A percentile compares a stretch with the other conserved stretches of the same genome.
phyloP scores from a whole-genome alignment of 371 early-diverging fungal species.

The Thermomucor indicae-seudaticae region DNA sequence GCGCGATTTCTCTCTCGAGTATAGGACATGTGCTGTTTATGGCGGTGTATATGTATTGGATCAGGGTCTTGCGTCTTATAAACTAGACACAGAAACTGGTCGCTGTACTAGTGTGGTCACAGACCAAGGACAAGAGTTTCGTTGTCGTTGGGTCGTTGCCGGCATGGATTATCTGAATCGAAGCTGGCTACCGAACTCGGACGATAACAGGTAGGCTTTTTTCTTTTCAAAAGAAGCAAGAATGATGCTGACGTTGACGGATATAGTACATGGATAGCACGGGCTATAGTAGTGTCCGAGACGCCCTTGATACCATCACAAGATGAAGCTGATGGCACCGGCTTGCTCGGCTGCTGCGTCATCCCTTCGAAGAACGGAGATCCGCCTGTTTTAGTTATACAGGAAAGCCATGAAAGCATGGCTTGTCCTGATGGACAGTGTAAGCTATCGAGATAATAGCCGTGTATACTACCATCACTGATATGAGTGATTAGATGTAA shows the following conservation, averaged over 20 bases:
- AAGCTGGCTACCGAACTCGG: slow-evolving; percentile 27
- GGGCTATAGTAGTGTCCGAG: slow-evolving; percentile 50
- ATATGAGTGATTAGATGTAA: slow-evolving; percentile 11
- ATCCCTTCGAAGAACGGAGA: slow-evolving; percentile 53
- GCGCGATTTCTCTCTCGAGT: neutral
- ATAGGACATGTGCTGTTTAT: slow-evolving; percentile 80
- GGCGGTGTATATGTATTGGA: slow-evolving; percentile 86
- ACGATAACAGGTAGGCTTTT: slow-evolving; percentile 18
- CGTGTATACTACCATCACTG: neutral
- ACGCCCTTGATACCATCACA: slow-evolving; percentile 32
- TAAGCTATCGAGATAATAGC: slow-evolving; percentile 24
- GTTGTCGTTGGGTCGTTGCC: slow-evolving; percentile 43
- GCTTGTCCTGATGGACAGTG: slow-evolving; percentile 61
- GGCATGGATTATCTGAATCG: slow-evolving; percentile 49
- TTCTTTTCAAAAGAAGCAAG: neutral
- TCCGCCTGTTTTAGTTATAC: slow-evolving; percentile 48
- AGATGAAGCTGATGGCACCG: slow-evolving; percentile 14
- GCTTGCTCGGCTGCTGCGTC: slow-evolving; percentile 47
- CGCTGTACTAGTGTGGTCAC: slow-evolving; percentile 42
- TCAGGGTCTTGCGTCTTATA: slow-evolving; percentile 34
- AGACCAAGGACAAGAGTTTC: slow-evolving; percentile 40
- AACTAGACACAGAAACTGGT: slow-evolving; percentile 28
- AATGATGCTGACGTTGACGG: slow-evolving; percentile 7
- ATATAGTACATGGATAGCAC: slow-evolving; percentile 43
- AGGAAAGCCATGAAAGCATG: slow-evolving; percentile 57